phyloP scores from a whole-genome alignment of 2,329 filamentous ascomycete genomes.

The Epichloe elymi region DNA sequence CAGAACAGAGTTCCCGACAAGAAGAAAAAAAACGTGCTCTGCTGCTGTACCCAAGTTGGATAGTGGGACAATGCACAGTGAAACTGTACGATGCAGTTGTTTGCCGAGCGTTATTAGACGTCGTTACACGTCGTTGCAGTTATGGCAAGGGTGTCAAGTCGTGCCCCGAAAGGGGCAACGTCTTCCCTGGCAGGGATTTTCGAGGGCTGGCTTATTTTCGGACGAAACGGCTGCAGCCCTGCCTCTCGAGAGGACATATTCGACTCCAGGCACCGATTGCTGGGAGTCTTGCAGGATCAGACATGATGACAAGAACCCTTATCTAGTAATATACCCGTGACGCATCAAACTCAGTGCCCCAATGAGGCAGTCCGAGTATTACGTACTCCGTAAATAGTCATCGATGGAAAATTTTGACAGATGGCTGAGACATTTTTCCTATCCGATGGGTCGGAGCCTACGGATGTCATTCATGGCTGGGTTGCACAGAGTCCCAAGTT shows the following conservation, averaged over 20 bases:
- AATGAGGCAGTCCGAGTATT: background rate
- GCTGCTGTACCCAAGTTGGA: background rate
- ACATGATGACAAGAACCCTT: background rate
- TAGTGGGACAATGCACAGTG: background rate
- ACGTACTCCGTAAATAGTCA: background rate
- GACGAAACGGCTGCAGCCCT: background rate
- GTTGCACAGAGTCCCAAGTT: background rate
- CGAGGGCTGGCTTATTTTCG: background rate
- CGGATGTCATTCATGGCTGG: background rate
- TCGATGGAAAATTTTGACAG: background rate
- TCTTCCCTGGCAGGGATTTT: background rate
- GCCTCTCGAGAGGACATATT: background rate
- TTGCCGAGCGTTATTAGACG: background rate
- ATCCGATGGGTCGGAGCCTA: background rate
- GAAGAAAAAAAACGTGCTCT: background rate
- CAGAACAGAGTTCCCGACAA: background rate
- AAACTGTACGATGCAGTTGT: background rate
- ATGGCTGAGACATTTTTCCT: background rate
- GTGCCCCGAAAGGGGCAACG: background rate
- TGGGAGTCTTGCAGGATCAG: background rate
- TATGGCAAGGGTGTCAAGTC: background rate
- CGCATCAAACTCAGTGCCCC: background rate
- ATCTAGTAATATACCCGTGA: background rate
- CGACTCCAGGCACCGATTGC: background rate
- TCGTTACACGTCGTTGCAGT: background rate